These are phyloP conservation scores for Rhododendron molle DNA, from an alignment of 148 eudicot species.

Conservation along the genomic window DNA sequence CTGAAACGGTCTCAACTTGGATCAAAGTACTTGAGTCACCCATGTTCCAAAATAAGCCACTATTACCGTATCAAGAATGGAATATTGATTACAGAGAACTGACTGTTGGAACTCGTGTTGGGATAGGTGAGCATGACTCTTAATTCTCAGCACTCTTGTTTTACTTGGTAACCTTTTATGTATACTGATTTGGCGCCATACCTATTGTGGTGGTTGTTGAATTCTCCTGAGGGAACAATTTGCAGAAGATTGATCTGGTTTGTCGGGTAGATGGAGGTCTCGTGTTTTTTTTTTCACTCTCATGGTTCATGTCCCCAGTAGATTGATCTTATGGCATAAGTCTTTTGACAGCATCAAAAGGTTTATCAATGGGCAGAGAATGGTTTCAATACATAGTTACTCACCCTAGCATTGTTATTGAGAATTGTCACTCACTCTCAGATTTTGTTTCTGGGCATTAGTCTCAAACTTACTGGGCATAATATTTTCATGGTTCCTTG, in stretches of 20 bases:
- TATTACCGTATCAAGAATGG: conserved; percentile 92
- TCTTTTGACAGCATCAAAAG: background rate
- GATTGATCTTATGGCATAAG: background rate
- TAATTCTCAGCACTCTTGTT: background rate
- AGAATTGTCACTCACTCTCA: background rate
- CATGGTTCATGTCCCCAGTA: background rate
- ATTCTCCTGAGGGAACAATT: background rate
- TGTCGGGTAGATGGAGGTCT: background rate
- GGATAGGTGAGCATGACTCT: conserved; percentile 63
- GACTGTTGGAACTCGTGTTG: conserved; percentile 96
- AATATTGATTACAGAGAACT: conserved; percentile 88
- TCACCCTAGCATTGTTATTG: background rate
- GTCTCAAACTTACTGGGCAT: background rate
- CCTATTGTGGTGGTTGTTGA: background rate
- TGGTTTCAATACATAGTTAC: background rate
- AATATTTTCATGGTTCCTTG: background rate
- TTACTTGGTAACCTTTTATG: background rate
- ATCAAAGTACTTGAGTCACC: conserved; percentile 68
- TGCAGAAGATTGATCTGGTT: background rate
- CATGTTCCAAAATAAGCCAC: conserved; percentile 61
- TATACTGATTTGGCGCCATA: background rate
- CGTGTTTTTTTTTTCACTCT: background rate
- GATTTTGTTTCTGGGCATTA: background rate
- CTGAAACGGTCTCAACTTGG: conserved; percentile 73
- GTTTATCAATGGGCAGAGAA: background rate